These are phyloP conservation scores for Fomitopsis pinicola DNA, from an alignment of 1,284 basidiomycete species.

Conservation along the genomic window DNA sequence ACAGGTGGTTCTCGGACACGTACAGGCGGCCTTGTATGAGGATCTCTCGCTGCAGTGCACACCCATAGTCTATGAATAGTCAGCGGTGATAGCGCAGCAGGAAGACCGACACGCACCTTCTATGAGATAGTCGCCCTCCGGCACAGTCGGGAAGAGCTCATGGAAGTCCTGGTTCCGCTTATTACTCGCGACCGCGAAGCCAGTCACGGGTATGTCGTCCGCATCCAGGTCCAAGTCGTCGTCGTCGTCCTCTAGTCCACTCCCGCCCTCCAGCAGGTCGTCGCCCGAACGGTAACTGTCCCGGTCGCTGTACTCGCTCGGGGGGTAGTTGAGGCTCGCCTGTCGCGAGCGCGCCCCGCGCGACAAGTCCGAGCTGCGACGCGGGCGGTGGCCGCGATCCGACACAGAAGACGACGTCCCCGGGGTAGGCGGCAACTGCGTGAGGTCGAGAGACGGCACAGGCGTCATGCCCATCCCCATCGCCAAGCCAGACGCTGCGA, in stretches of 20 bases:
- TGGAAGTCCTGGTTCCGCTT: slow-evolving; percentile 97
- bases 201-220: slow-evolving; percentile 78
- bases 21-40: slow-evolving; percentile 95
- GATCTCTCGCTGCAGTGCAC: slow-evolving; percentile 94
- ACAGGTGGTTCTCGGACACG: slow-evolving; percentile 97
- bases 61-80: slow-evolving; percentile 80
- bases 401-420: slow-evolving; percentile 10
- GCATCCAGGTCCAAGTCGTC: slow-evolving; percentile 51
- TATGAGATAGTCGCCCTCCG: slow-evolving; percentile 97
- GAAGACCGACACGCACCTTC: slow-evolving; percentile 63
- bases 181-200: slow-evolving; percentile 95
- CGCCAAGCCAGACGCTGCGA: slow-evolving; percentile 61
- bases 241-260: slow-evolving; percentile 30
- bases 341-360: slow-evolving; percentile 20
- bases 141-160: slow-evolving; percentile 82
- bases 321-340: slow-evolving; percentile 22
- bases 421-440: slow-evolving; percentile 18
- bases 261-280: slow-evolving; percentile 16
- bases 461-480: slow-evolving; percentile 52
- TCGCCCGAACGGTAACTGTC: slow-evolving; percentile 27
- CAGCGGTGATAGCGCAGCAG: not conserved
- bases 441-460: slow-evolving; percentile 16
- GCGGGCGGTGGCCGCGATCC: slow-evolving; percentile 5
- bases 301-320: slow-evolving; percentile 26
- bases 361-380: slow-evolving; percentile 13